Evolutionary conservation across 371 early-diverging fungal species (phyloP).

Genomic region (Funneliformis caledonium): DNA sequence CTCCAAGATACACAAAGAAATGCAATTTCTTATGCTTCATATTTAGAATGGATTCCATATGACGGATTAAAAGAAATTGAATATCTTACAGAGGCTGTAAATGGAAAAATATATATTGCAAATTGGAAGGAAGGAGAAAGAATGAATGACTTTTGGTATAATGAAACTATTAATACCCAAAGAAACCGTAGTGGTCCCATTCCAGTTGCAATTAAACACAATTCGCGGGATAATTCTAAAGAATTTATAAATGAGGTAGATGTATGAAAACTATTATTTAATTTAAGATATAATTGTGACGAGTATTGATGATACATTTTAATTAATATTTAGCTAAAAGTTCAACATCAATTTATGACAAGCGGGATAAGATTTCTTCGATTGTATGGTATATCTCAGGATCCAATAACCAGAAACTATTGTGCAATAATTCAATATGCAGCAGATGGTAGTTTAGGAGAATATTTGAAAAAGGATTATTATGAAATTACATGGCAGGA

Average conservation of each 20-base stretch:
- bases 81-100: neutral
- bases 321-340: too few species aligned
- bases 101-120: neutral
- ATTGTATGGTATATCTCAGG: neutral
- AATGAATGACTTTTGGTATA: constrained; percentile 6
- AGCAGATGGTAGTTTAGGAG: neutral
- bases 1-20: constrained; percentile 12
- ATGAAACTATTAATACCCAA: neutral
- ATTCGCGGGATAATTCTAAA: too few species aligned
- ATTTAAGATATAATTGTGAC: too few species aligned
- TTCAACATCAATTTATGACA: too few species aligned
- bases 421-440: neutral
- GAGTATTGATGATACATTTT: too few species aligned
- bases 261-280: too few species aligned
- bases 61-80: neutral
- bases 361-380: too few species aligned
- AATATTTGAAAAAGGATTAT: neutral
- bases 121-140: constrained; percentile 19
- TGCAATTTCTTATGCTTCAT: neutral
- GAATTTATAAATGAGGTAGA: too few species aligned
- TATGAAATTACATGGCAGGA: neutral
- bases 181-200: too few species aligned
- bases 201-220: too few species aligned
- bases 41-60: constrained; percentile 33
- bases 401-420: neutral